Evolutionary conservation across 257 asterid species (phyloP).

Genomic region (Ocimum tenuiflorum): DNA sequence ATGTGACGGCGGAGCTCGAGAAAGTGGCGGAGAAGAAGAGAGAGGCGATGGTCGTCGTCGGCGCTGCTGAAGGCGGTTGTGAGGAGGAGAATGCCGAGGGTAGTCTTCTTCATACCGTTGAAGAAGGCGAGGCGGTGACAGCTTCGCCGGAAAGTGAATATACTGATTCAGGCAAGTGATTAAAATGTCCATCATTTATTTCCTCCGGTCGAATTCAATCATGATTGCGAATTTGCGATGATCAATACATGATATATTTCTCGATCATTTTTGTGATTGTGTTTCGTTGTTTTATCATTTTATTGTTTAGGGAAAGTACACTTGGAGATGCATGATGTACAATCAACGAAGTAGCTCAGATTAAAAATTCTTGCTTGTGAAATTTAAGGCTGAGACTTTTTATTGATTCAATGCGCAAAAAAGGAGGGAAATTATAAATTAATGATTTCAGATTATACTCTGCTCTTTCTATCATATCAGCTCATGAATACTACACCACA

Average conservation of each 20-base stretch:
- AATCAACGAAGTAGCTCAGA: conserved; percentile 1
- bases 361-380: neutral
- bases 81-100: conserved; percentile 21
- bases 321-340: conserved; percentile 48
- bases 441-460: too few relatives aligned
- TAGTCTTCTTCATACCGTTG: conserved; percentile 38
- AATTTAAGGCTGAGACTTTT: neutral
- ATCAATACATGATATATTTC: neutral
- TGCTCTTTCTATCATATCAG: too few relatives aligned
- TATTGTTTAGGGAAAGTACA: conserved; percentile 16
- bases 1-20: conserved; percentile 60
- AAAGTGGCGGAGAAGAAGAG: conserved; percentile 45
- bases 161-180: conserved; percentile 36
- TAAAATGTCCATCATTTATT: neutral
- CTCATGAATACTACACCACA: too few relatives aligned
- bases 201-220: neutral
- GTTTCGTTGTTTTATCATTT: too few relatives aligned
- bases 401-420: too few relatives aligned
- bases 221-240: neutral
- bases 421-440: too few relatives aligned
- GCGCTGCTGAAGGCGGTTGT: conserved; percentile 14
- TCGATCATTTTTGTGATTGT: neutral
- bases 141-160: conserved; percentile 56
- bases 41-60: conserved; percentile 8
- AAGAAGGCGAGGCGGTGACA: conserved; percentile 25